Base-by-base conservation (phyloP, 345 rosid species). In the Hibiscus syriacus region DNA sequence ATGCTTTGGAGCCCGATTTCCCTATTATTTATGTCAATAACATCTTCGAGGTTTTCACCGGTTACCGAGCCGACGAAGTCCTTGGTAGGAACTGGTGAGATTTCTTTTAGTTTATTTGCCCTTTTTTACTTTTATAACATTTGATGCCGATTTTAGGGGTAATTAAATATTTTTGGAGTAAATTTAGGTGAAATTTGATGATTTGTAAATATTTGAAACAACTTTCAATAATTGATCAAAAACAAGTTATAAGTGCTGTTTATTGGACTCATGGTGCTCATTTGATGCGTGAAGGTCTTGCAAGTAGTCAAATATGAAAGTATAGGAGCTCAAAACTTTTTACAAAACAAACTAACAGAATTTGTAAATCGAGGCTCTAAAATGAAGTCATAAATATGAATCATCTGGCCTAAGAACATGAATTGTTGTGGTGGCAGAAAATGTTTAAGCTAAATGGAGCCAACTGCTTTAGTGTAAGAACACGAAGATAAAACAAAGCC, bases 31-130 rank as follows among this genome's bases (percentile, higher is more conserved):
- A 92, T 54, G 98, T 92, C 67, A 92, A 92, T 46, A 80, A 84
- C 71, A 88, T 87, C 76, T 92, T 92, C 81, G 92, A 92, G 84
- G 80, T 76, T 70, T 82, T 70, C 81, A 89, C 98, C 19, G 96
- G 98, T 16, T 92, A 89, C 76, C 88, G 89, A 36, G 93, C 94
- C 39, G 85, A 89, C 29, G 98, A 92, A 78, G 94, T 86, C 78
- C 90, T 92, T n/a, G 98, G 98, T 53, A 86, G 82, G 64, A 86
- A 84, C 73, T 84, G 84, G 90, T 83, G 68, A 53, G 48, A 43
- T 0, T 32, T 32, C 6, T 32, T 32, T 32, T 32, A n/a, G n/a
- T n/a, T n/a, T n/a, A n/a, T n/a, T n/a, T n/a, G n/a, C n/a, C n/a
- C n/a, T n/a, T n/a, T n/a, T n/a, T n/a, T n/a, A n/a, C n/a, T n/a